A percentile compares a stretch with the other conserved stretches of the same genome.
Evolutionary conservation across 2,329 filamentous ascomycete genomes (phyloP).

Genomic region (Fusarium austroafricanum): DNA sequence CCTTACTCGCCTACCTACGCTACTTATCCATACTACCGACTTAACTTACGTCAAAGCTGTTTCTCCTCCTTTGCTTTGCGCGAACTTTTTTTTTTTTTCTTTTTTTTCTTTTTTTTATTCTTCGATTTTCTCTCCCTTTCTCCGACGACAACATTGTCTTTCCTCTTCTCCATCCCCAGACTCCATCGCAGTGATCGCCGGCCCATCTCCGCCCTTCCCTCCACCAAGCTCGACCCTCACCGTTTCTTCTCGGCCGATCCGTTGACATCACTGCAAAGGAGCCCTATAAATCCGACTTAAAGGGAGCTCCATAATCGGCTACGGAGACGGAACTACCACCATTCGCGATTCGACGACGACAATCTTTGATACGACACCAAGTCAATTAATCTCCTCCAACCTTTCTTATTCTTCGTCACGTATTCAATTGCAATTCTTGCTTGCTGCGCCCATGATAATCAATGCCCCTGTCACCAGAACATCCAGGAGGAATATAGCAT

Average conservation of each 20-base stretch:
- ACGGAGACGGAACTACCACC: constrained; percentile 10
- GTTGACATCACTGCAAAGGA: constrained; percentile 34
- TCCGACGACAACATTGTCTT: not conserved
- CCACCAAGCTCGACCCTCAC: constrained; percentile 31
- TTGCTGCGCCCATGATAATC: constrained; percentile 34
- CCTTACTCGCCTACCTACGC: constrained; percentile 14
- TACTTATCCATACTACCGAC: not conserved
- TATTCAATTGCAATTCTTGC: constrained; percentile 21
- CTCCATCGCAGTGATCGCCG: constrained; percentile 24
- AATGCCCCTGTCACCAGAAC: constrained; percentile 27
- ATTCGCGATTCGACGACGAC: constrained; percentile 16
- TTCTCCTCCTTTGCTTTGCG: constrained; percentile 21
- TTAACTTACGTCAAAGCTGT: constrained; percentile 28
- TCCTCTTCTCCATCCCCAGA: constrained; percentile 14
- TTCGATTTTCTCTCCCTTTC: constrained; percentile 19
- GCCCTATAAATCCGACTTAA: constrained; percentile 18
- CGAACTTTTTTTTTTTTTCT: constrained; percentile 2
- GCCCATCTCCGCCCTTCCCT: constrained; percentile 28
- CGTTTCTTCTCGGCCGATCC: constrained; percentile 38
- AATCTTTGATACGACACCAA: constrained; percentile 8
- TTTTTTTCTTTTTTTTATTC: not conserved
- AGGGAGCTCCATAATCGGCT: constrained; percentile 36
- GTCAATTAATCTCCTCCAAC: constrained; percentile 17
- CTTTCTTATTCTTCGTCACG: constrained; percentile 2
- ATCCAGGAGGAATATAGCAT: constrained; percentile 34